phyloP scores from a whole-genome alignment of 768 basidiomycete genomes.

The Phaffia tasmanica region DNA sequence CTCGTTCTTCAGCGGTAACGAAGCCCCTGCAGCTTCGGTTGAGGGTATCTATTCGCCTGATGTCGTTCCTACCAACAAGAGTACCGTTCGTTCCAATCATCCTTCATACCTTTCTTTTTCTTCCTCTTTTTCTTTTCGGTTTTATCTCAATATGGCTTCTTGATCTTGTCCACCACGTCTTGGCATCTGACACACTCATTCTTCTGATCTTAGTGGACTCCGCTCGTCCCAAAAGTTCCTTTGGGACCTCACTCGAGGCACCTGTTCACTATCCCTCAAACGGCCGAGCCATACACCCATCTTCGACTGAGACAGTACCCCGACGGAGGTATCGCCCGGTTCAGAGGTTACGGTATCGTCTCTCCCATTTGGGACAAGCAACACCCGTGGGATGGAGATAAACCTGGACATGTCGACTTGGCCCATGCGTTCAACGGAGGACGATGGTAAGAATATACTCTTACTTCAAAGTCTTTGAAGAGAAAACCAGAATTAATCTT shows the following conservation, averaged over 20 bases:
- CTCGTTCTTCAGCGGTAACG: conserved; percentile 76
- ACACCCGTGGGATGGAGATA: conserved; percentile 12
- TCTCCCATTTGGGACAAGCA: conserved; percentile 22
- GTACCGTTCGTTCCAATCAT: conserved; percentile 41
- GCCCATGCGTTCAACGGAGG: conserved; percentile 87
- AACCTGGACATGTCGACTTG: conserved; percentile 54
- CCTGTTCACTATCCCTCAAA: conserved; percentile 61
- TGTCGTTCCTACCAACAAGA: conserved; percentile 40
- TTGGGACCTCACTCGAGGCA: conserved; percentile 80
- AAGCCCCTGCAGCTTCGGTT: conserved; percentile 61
- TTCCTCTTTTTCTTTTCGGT: not conserved
- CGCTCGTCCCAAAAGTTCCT: conserved; percentile 61
- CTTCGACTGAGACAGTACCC: conserved; percentile 93
- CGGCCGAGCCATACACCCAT: conserved; percentile 49
- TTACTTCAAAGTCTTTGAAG: too few relatives aligned
- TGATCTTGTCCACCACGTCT: too few relatives aligned
- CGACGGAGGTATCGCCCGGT: conserved; percentile 92
- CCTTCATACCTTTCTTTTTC: conserved; percentile 3
- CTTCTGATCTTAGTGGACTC: conserved; percentile 50
- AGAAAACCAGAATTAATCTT: too few relatives aligned
- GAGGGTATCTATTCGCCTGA: conserved; percentile 41
- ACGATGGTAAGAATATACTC: conserved; percentile 42
- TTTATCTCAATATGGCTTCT: not conserved
- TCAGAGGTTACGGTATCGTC: conserved; percentile 79
- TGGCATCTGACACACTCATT: conserved; percentile 13